phyloP scores from a whole-genome alignment of 1,139 yeast species.

The Magnusiomyces clavatus region DNA sequence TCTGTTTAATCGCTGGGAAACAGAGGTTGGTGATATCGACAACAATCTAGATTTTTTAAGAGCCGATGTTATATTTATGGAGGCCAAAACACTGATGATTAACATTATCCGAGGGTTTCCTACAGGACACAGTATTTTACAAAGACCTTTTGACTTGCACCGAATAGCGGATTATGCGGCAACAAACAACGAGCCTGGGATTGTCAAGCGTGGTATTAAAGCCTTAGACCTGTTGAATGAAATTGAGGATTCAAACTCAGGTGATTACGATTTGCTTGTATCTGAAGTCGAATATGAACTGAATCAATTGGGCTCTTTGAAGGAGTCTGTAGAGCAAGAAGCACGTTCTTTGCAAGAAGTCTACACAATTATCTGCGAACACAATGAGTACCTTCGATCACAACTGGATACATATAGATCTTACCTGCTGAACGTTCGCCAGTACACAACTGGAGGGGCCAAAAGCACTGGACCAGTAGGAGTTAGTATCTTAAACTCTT shows the following conservation, averaged over 20 bases:
- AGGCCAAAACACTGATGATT: conserved; percentile 33
- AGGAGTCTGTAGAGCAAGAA: conserved; percentile 31
- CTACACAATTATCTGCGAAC: conserved; percentile 31
- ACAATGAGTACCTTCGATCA: conserved; percentile 32
- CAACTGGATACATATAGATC: conserved; percentile 35
- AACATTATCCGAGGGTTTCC: conserved; percentile 35
- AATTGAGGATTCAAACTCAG: conserved; percentile 27
- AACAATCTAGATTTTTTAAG: conserved; percentile 29
- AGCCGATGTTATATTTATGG: conserved; percentile 35
- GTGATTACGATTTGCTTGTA: conserved; percentile 28
- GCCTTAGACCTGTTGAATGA: conserved; percentile 32
- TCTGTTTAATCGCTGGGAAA: conserved; percentile 34
- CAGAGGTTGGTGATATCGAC: conserved; percentile 32
- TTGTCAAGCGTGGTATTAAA: conserved; percentile 33
- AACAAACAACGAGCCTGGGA: conserved; percentile 25
- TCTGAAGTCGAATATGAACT: conserved; percentile 33
- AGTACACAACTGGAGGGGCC: conserved; percentile 28
- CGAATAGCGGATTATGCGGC: conserved; percentile 34
- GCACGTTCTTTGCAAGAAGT: conserved; percentile 32
- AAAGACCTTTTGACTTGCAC: conserved; percentile 28
- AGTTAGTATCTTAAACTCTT: conserved; percentile 16
- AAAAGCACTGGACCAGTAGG: conserved; percentile 26
- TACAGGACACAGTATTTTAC: conserved; percentile 25
- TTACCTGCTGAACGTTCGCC: conserved; percentile 33
- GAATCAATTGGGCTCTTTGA: conserved; percentile 33